phyloP scores from a whole-genome alignment of 805 yeast species.

The Cyberlindnera amylophila region DNA sequence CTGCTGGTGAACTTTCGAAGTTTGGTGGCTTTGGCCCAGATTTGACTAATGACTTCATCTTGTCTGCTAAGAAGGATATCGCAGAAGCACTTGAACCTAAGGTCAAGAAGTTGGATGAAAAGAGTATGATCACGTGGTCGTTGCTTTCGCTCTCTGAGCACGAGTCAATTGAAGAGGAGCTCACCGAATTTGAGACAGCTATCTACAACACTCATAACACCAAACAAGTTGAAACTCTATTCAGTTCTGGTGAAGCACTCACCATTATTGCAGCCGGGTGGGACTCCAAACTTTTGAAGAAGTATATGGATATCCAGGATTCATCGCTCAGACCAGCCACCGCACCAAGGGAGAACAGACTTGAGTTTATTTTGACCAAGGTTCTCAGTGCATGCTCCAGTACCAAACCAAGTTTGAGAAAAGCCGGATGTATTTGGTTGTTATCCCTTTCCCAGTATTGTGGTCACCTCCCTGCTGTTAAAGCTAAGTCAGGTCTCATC shows the following conservation, averaged over 20 bases:
- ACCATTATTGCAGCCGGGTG: conserved; percentile 72
- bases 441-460: conserved; percentile 76
- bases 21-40: conserved; percentile 34
- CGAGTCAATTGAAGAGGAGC: conserved; percentile 27
- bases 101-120: conserved; percentile 56
- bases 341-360: conserved; percentile 14
- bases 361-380: conserved; percentile 37
- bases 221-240: conserved; percentile 71
- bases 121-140: conserved; percentile 53
- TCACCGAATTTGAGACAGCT: conserved; percentile 30
- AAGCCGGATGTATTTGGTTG: conserved; percentile 82
- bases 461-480: conserved; percentile 41
- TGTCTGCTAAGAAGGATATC: conserved; percentile 25
- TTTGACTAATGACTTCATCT: conserved; percentile 17
- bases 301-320: conserved; percentile 52
- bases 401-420: conserved; percentile 72
- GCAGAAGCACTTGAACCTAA: conserved; percentile 32
- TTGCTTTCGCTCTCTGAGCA: conserved; percentile 41
- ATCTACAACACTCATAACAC: conserved; percentile 58
- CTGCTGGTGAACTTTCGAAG: conserved; percentile 35
- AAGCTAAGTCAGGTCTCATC: conserved; percentile 48
- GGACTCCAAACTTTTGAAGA: conserved; percentile 53
- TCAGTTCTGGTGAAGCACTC: conserved; percentile 82
- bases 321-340: conserved; percentile 8
- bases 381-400: conserved; percentile 51